Base-by-base conservation (phyloP, 1,284 basidiomycete species). In the Phlebopus sp. region DNA sequence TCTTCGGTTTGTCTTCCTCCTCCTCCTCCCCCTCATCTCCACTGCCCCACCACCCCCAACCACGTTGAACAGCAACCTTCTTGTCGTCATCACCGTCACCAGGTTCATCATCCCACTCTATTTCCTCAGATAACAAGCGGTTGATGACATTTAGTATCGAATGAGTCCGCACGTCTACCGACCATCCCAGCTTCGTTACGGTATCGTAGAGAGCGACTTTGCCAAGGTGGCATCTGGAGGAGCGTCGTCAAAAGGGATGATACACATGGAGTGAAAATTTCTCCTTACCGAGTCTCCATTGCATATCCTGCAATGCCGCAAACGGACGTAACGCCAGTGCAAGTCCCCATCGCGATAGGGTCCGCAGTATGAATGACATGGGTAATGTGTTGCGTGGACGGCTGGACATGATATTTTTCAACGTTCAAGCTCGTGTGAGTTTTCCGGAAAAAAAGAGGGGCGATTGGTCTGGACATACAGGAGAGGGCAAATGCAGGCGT, bases 181-280 rank as follows among this genome's bases (percentile, higher is more conserved):
- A 69, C 96, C 96, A 98, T 4, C 84, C 83, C 31, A 90, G 76
- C 60, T 86, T 81, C 8, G 78, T 80, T 23, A 96, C 87, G 0
- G 94, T 93, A 63, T 98, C 94, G 64, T 93, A 97, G 10, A 90
- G 72, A 49, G 93, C 85, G 10, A 83, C 84, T 69, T 87, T 81
- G 36, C 95, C 95, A 0, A 89, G 74, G 60, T 93, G 92, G 60
- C 92, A 92, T 29, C 75, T 77, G 35, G n/a, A 14, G 35, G n/a
- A 14, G 59, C 52, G 67, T 54, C 17, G 57, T 61, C 35, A 61
- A 65, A 14, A 37, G 34, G 27, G 8, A 29, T 11, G 27, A n/a
- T n/a, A n/a, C 27, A 8, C 8, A 29, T 9, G 27, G 10, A 29
- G 27, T 5, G 9, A 8, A 5, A 19, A 32, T 25, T 13, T 21